These are phyloP conservation scores for Gossypium lobatum DNA, from an alignment of 441 rosid genomes.

Conservation along the genomic window DNA sequence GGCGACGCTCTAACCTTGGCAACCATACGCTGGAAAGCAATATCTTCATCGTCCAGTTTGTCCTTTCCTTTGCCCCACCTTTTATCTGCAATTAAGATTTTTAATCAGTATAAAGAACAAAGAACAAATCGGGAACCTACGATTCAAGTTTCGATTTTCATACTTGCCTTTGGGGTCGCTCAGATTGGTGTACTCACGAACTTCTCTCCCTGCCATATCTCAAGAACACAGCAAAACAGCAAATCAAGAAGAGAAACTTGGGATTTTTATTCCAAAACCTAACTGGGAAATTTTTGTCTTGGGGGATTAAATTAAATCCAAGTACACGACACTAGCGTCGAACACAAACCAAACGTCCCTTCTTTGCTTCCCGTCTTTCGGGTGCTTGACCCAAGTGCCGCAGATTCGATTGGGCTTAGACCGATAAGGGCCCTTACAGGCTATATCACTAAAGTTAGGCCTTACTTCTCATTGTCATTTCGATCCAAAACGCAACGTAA, in stretches of 20 bases:
- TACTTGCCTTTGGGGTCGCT: constrained; percentile 71
- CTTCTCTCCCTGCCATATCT: constrained; percentile 74
- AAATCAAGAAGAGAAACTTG: not conserved
- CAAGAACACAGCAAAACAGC: not conserved
- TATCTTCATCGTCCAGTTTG: constrained; percentile 86
- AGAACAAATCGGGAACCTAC: not conserved
- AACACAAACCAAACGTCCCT: not conserved
- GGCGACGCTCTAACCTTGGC: constrained; percentile 86
- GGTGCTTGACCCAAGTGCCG: not conserved
- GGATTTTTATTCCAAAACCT: not conserved
- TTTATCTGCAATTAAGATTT: constrained; percentile 45
- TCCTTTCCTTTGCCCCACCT: constrained; percentile 84
- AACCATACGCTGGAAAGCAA: constrained; percentile 97
- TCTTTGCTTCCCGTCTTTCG: not conserved
- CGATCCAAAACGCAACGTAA: too few relatives aligned
- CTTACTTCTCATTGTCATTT: not conserved
- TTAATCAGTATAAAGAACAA: not conserved
- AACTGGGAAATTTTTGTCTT: not conserved
- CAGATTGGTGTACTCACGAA: constrained; percentile 87
- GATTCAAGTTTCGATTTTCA: not conserved
- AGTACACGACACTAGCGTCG: not conserved
- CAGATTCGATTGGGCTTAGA: not conserved
- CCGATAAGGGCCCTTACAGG: not conserved
- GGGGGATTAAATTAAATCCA: not conserved
- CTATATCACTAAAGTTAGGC: not conserved